Conservation (phyloP, 176 grass and related monocot genomes). For the Tillandsia fasciculata region DNA sequence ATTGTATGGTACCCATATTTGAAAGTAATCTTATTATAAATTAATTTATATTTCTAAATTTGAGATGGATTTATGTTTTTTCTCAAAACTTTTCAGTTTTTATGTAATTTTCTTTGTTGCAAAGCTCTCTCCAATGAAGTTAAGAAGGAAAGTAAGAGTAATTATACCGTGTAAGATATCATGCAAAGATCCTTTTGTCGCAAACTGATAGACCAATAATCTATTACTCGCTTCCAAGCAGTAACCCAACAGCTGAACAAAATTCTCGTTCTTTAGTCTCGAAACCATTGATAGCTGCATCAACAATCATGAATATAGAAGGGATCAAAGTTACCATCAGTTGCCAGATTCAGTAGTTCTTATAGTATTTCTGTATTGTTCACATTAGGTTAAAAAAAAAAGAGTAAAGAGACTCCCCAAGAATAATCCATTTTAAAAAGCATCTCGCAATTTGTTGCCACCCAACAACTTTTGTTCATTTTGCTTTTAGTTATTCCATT, state of each 20-base stretch:
- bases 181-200: constrained; percentile 38
- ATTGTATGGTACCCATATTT: too few relatives aligned
- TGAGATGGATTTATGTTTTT: background rate
- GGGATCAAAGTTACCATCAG: background rate
- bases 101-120: too few relatives aligned
- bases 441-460: too few relatives aligned
- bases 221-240: constrained; percentile 36
- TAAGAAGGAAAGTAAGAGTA: background rate
- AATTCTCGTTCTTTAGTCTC: constrained; percentile 45
- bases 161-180: constrained; percentile 35
- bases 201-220: constrained; percentile 43
- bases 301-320: background rate
- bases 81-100: too few relatives aligned
- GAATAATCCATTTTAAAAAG: too few relatives aligned
- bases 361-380: too few relatives aligned
- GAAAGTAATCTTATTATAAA: background rate
- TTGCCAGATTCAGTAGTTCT: too few relatives aligned
- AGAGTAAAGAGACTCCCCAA: too few relatives aligned
- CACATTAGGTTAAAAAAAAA: too few relatives aligned
- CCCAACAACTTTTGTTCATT: too few relatives aligned
- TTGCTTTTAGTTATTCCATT: too few relatives aligned
- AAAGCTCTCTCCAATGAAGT: background rate
- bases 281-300: constrained; percentile 42
- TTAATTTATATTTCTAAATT: background rate
- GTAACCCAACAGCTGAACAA: constrained; percentile 39